Conservation (phyloP, 805 yeast genomes). For the Suhomyces sp. region DNA sequence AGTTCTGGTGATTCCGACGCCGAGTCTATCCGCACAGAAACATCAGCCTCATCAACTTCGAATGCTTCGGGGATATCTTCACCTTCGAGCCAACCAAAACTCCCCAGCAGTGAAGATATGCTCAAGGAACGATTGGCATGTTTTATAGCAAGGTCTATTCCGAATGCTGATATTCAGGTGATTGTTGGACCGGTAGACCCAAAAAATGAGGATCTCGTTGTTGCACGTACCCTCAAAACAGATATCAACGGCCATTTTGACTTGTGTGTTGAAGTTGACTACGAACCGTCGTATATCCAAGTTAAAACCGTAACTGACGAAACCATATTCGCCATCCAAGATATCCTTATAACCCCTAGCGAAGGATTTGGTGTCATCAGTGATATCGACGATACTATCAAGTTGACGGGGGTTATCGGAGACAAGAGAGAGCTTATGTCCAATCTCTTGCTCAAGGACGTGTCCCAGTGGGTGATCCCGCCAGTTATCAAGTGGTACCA, state of each 20-base stretch:
- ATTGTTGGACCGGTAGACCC: slow-evolving; percentile 53
- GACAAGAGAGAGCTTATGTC: slow-evolving; percentile 81
- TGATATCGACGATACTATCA: slow-evolving; percentile 94
- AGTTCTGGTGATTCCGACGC: slow-evolving; percentile 9
- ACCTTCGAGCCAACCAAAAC: background rate
- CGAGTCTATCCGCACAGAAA: slow-evolving; percentile 1
- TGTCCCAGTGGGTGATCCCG: slow-evolving; percentile 67
- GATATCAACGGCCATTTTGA: slow-evolving; percentile 70
- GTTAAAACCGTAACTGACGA: slow-evolving; percentile 50
- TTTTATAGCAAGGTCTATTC: slow-evolving; percentile 66
- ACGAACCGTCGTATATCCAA: slow-evolving; percentile 60
- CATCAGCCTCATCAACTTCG: slow-evolving; percentile 6
- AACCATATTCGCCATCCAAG: slow-evolving; percentile 46
- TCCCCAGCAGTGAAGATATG: slow-evolving; percentile 38
- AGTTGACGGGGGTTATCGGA: slow-evolving; percentile 85
- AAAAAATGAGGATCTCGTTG: slow-evolving; percentile 24
- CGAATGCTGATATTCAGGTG: slow-evolving; percentile 54
- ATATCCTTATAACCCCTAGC: slow-evolving; percentile 40
- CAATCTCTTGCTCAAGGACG: slow-evolving; percentile 70
- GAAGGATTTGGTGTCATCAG: slow-evolving; percentile 73
- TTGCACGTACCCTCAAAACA: slow-evolving; percentile 41
- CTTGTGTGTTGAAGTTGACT: slow-evolving; percentile 50
- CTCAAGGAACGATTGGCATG: slow-evolving; percentile 66
- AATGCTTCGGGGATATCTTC: slow-evolving; percentile 4
- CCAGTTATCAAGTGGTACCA: slow-evolving; percentile 74